Percentiles rank a stretch among this genome's conserved stretches.
Conservation (phyloP, 2,329 filamentous ascomycete species). For the Cadophora sp. region DNA sequence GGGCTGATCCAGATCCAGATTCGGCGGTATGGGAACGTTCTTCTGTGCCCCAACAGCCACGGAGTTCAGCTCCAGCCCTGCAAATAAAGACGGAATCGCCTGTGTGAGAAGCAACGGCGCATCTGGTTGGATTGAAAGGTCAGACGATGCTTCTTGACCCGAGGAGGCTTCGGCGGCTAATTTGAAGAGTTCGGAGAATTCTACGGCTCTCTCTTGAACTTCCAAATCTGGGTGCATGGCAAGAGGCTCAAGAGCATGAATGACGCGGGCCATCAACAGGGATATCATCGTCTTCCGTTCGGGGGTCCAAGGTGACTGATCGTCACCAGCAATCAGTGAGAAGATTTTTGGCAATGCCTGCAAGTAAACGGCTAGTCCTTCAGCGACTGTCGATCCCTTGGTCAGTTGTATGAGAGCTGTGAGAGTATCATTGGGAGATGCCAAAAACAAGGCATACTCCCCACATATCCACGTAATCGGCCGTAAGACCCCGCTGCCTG, state of each 20-base stretch:
- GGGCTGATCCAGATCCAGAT: slow-evolving; percentile 78
- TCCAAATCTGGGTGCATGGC: slow-evolving; percentile 86
- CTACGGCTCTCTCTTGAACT: slow-evolving; percentile 92
- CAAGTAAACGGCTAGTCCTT: slow-evolving; percentile 78
- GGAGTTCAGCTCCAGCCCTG: slow-evolving; percentile 88
- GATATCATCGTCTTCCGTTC: slow-evolving; percentile 77
- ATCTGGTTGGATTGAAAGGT: slow-evolving; percentile 61
- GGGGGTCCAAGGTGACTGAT: slow-evolving; percentile 71
- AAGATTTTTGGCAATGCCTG: slow-evolving; percentile 90
- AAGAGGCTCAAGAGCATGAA: slow-evolving; percentile 81
- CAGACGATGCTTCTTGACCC: slow-evolving; percentile 65
- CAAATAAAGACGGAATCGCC: slow-evolving; percentile 87
- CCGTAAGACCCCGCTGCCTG: slow-evolving; percentile 70
- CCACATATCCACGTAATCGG: slow-evolving; percentile 86
- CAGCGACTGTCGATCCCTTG: slow-evolving; percentile 59
- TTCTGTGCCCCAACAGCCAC: slow-evolving; percentile 82
- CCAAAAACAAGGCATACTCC: slow-evolving; percentile 80
- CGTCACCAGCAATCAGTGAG: slow-evolving; percentile 70
- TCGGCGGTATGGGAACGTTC: slow-evolving; percentile 81
- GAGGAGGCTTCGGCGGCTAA: slow-evolving; percentile 83
- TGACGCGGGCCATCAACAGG: slow-evolving; percentile 80
- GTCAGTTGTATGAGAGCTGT: slow-evolving; percentile 74
- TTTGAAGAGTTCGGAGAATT: slow-evolving; percentile 88
- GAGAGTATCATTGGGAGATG: slow-evolving; percentile 74
- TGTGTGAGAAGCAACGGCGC: slow-evolving; percentile 86